Conservation (phyloP, 192 early-diverging fungal species). For the Thoreauomyces humboldtii region DNA sequence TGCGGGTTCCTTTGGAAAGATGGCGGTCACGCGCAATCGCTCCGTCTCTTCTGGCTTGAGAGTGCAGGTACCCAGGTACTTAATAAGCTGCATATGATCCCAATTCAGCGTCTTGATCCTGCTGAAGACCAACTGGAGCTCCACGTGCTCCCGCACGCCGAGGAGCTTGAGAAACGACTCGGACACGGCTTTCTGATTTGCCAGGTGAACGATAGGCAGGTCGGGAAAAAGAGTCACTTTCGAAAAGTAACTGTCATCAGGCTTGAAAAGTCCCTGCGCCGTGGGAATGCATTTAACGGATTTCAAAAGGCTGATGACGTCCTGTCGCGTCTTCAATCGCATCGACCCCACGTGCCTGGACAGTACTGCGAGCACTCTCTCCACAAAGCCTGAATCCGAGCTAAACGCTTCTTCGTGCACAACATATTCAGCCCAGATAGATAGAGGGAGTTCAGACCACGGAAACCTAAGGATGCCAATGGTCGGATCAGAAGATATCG, state of each 20-base stretch:
- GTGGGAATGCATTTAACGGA: constrained; percentile 65
- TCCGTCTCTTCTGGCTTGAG: constrained; percentile 59
- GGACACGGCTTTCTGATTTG: constrained; percentile 41
- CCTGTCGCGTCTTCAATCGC: constrained; percentile 27
- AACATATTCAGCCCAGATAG: constrained; percentile 65
- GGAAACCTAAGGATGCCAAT: not conserved
- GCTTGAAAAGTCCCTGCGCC: constrained; percentile 61
- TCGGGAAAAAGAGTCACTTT: constrained; percentile 81
- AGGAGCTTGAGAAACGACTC: constrained; percentile 62
- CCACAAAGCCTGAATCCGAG: constrained; percentile 56
- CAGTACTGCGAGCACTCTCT: constrained; percentile 60
- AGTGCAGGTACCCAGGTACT: constrained; percentile 75
- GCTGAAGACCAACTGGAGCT: constrained; percentile 81
- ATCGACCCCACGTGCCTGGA: constrained; percentile 43
- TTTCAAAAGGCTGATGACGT: constrained; percentile 31
- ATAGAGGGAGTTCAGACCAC: constrained; percentile 54
- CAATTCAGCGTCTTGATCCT: constrained; percentile 74
- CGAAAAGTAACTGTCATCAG: constrained; percentile 72
- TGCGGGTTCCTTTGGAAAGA: constrained; percentile 58
- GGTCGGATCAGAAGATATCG: not conserved
- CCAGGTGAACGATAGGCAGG: constrained; percentile 68
- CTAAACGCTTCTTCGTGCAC: constrained; percentile 46
- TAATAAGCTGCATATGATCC: constrained; percentile 80
- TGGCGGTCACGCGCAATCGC: constrained; percentile 57
- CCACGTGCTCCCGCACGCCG: constrained; percentile 85